Conservation (phyloP, 2,329 filamentous ascomycete species). For the Phoma herbarum region DNA sequence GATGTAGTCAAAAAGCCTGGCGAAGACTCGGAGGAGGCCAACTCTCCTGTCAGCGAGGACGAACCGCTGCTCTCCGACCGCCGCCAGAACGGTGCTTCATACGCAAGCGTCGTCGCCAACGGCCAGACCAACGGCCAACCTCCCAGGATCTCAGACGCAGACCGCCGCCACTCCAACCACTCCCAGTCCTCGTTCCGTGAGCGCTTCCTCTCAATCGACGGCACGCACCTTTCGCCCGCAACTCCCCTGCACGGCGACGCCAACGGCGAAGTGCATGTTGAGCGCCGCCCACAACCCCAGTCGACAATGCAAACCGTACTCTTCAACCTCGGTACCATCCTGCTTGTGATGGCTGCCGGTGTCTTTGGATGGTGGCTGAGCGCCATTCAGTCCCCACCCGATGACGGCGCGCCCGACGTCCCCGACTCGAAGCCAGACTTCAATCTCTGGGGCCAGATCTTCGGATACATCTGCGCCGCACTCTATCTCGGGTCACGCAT, state of each 20-base stretch:
- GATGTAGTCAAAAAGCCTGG: slow-evolving; percentile 44
- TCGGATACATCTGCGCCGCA: slow-evolving; percentile 89
- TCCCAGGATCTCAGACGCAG: slow-evolving; percentile 49
- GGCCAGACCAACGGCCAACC: slow-evolving; percentile 30
- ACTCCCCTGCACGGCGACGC: slow-evolving; percentile 71
- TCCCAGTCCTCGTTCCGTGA: slow-evolving; percentile 53
- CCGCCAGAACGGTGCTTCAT: slow-evolving; percentile 34
- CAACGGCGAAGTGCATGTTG: slow-evolving; percentile 31
- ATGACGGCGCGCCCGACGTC: slow-evolving; percentile 32
- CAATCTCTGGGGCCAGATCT: slow-evolving; percentile 83
- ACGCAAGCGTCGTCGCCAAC: slow-evolving; percentile 28
- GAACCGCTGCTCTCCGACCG: slow-evolving; percentile 47
- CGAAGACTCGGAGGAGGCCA: slow-evolving; percentile 31
- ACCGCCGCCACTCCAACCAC: slow-evolving; percentile 42
- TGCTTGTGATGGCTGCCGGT: slow-evolving; percentile 85
- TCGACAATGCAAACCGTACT: slow-evolving; percentile 65
- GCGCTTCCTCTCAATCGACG: slow-evolving; percentile 67
- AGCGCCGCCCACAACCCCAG: slow-evolving; percentile 52
- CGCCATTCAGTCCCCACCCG: slow-evolving; percentile 49
- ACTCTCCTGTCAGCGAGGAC: slow-evolving; percentile 48
- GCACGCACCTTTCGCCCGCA: slow-evolving; percentile 77
- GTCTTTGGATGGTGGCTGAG: slow-evolving; percentile 84
- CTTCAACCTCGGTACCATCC: slow-evolving; percentile 78
- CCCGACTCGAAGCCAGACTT: slow-evolving; percentile 66
- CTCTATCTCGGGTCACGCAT: slow-evolving; percentile 90